Evolutionary conservation across 257 asterid genomes (phyloP).

Genomic region (Lithospermum erythrorhizon): DNA sequence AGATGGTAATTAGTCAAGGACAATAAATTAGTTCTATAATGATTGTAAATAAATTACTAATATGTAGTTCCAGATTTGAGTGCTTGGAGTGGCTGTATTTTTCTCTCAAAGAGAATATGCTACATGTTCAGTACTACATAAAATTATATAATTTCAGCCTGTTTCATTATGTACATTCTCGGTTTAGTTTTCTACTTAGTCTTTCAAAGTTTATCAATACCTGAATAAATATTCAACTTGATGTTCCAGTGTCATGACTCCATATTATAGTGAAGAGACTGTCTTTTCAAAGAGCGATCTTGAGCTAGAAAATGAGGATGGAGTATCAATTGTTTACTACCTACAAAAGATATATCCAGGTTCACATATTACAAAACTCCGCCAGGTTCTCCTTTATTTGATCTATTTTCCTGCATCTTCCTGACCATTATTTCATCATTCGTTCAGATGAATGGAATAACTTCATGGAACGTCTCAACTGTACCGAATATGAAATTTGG

Average conservation of each 20-base stretch:
- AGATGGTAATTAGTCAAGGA: background rate
- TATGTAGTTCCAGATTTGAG: too few species aligned
- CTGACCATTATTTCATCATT: slow-evolving; percentile 9
- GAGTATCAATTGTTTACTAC: slow-evolving; percentile 78
- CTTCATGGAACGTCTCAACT: slow-evolving; percentile 81
- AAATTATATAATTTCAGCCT: background rate
- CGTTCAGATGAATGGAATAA: slow-evolving; percentile 90
- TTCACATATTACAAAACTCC: slow-evolving; percentile 13
- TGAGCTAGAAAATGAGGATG: slow-evolving; percentile 96
- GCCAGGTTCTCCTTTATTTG: background rate
- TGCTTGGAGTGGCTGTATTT: too few species aligned
- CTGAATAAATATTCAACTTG: slow-evolving; percentile 17
- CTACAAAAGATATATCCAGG: slow-evolving; percentile 96
- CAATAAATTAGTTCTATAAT: background rate
- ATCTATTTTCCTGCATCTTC: slow-evolving; percentile 4
- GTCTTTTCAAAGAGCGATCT: slow-evolving; percentile 90
- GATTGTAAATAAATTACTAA: too few species aligned
- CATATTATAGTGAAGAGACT: slow-evolving; percentile 97
- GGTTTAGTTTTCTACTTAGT: background rate
- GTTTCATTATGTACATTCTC: background rate
- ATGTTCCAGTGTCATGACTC: slow-evolving; percentile 80
- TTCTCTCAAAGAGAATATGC: too few species aligned
- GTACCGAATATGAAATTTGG: slow-evolving; percentile 59
- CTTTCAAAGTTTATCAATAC: background rate
- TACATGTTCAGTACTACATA: background rate